Evolutionary conservation across 257 asterid genomes (phyloP).

Genomic region (Lycium barbarum): DNA sequence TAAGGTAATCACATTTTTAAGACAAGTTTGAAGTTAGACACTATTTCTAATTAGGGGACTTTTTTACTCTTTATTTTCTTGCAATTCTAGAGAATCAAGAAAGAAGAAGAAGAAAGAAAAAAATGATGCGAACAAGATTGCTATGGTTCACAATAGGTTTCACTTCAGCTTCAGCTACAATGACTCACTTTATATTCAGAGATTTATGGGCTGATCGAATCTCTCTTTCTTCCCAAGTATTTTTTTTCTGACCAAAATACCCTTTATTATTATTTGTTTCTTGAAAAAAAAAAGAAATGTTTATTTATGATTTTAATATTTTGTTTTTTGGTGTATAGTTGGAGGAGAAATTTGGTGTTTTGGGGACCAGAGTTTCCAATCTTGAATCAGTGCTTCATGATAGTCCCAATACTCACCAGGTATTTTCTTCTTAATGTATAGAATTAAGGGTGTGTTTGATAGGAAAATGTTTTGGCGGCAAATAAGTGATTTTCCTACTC

Average conservation of each 20-base stretch:
- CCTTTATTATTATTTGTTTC: background rate
- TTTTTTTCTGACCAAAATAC: background rate
- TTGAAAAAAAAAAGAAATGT: background rate
- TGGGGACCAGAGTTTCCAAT: conserved; percentile 64
- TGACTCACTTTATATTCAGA: conserved; percentile 60
- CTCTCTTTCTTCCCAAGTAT: conserved; percentile 57
- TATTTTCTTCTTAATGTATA: background rate
- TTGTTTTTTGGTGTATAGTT: conserved; percentile 38
- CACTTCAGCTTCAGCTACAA: conserved; percentile 59
- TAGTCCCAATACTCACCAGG: conserved; percentile 48
- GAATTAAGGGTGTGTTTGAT: background rate
- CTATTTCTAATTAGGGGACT: too few relatives aligned
- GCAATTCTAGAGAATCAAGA: background rate
- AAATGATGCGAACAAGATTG: conserved; percentile 67
- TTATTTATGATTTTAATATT: background rate
- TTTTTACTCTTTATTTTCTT: background rate
- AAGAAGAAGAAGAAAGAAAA: background rate
- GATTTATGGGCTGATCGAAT: conserved; percentile 65
- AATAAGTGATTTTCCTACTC: too few relatives aligned
- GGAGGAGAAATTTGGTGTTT: conserved; percentile 51
- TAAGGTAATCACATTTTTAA: too few relatives aligned
- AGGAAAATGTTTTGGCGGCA: too few relatives aligned
- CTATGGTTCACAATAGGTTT: conserved; percentile 70
- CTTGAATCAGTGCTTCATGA: conserved; percentile 52
- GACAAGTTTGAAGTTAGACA: too few relatives aligned